Base-by-base conservation (phyloP, 441 rosid species). In the Erodium texanum region DNA sequence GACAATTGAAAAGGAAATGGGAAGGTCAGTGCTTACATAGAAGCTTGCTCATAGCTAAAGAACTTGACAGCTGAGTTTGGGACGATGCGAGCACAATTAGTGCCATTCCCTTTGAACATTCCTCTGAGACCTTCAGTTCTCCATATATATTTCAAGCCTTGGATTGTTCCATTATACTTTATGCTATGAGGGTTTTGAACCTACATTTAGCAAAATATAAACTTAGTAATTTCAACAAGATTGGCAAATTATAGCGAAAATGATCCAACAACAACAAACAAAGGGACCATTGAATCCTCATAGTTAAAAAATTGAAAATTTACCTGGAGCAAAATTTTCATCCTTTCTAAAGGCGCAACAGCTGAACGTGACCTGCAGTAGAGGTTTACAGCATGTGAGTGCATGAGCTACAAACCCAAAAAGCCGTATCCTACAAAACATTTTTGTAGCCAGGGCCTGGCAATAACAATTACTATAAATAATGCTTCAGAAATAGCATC, bases 1-100 rank as follows among this genome's bases (percentile, higher is more conserved):
- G 7, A 58, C 9, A 22, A 20, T 19, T 8, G 12, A 43, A n/a
- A 14, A 18, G 16, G 7, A 59, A 19, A 59, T 59, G 24, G 11
- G 20, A 59, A 11, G 24, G 20, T 3, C 14, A 18, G 19, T 67
- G n/a, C 85, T 16, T 85, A 91, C 99, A 81, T 81, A 24, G 99
- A 91, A 70, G 99, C 97, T 78, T 91, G 86, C 81, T 93, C 97
- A 67, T 93, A 91, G 83, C 97, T 93, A 78, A 88, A 94, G 82
- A 94, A 94, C 77, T 93, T 91, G 69, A 73, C 76, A 1, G 76
- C 76, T n/a, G 76, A 73, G 65, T 73, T 73, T 11, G 76, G 76
- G 41, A 73, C 73, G 32, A 73, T 73, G 22, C 76, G 73, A 54
- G 76, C 76, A 64, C 76, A 74, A 65, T 74, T 74, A 58, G 73